These are phyloP conservation scores for Wakefieldia striispora DNA, from an alignment of 768 basidiomycete genomes.

Conservation along the genomic window DNA sequence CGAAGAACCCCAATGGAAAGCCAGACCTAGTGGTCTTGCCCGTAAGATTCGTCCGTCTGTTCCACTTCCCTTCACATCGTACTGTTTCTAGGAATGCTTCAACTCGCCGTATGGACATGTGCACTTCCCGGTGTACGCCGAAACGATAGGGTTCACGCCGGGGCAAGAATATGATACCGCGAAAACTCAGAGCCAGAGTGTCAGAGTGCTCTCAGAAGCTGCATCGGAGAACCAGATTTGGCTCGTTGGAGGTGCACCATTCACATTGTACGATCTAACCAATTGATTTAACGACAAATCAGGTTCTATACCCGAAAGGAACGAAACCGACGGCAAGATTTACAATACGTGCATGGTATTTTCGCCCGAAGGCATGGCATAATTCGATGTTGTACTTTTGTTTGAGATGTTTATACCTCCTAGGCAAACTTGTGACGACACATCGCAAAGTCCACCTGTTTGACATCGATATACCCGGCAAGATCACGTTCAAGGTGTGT, in stretches of 20 bases:
- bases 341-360: constrained; percentile 96
- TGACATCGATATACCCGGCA: constrained; percentile 94
- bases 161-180: constrained; percentile 58
- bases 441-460: constrained; percentile 97
- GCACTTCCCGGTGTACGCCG: constrained; percentile 83
- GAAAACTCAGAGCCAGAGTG: constrained; percentile 64
- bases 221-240: constrained; percentile 80
- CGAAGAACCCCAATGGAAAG: constrained; percentile 41
- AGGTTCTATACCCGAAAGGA: constrained; percentile 94
- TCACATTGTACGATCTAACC: background rate
- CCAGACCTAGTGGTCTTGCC: constrained; percentile 85
- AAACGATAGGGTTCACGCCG: constrained; percentile 63
- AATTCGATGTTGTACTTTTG: background rate
- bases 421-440: constrained; percentile 80
- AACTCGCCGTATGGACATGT: constrained; percentile 81
- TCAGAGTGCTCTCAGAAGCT: constrained; percentile 75
- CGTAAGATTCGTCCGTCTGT: constrained; percentile 39
- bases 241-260: constrained; percentile 84
- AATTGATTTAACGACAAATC: background rate
- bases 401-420: background rate
- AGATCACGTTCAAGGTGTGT: constrained; percentile 81
- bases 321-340: constrained; percentile 56
- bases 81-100: constrained; percentile 68
- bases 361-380: constrained; percentile 61
- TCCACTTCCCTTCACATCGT: background rate